These are phyloP conservation scores for Aspergillus pseudonomiae DNA, from an alignment of 2,329 filamentous ascomycete species.

Conservation along the genomic window DNA sequence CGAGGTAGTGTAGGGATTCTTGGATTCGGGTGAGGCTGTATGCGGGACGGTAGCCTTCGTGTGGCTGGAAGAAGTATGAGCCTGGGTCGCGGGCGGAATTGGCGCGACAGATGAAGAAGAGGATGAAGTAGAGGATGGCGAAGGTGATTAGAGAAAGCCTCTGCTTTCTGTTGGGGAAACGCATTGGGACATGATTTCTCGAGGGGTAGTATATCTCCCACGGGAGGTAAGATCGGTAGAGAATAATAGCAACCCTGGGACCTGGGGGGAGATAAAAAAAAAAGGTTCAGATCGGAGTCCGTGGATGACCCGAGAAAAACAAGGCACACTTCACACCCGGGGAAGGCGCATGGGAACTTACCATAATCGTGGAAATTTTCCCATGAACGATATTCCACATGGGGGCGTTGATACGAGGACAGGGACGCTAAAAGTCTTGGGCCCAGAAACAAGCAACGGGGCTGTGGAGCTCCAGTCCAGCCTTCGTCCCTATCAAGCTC, in stretches of 20 bases:
- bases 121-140: slow-evolving; percentile 22
- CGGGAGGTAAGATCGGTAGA: no score
- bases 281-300: not conserved
- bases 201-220: no score
- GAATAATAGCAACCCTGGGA: no score
- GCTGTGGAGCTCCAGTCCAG: not conserved
- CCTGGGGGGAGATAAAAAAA: not conserved
- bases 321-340: not conserved
- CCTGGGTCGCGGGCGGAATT: slow-evolving; percentile 27
- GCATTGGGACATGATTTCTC: slow-evolving; percentile 11
- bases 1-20: slow-evolving; percentile 23
- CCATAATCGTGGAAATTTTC: not conserved
- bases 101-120: slow-evolving; percentile 23
- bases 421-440: not conserved
- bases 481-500: not conserved
- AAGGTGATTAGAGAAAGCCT: slow-evolving; percentile 24
- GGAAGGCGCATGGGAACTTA: not conserved
- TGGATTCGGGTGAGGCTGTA: slow-evolving; percentile 25
- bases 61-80: slow-evolving; percentile 27
- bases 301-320: not conserved
- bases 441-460: not conserved
- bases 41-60: slow-evolving; percentile 26
- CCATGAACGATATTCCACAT: not conserved
- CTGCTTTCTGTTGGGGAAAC: slow-evolving; percentile 23
- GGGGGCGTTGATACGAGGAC: not conserved